phyloP scores from a whole-genome alignment of 768 basidiomycete genomes.

The Leucosporidium creatinivorum region DNA sequence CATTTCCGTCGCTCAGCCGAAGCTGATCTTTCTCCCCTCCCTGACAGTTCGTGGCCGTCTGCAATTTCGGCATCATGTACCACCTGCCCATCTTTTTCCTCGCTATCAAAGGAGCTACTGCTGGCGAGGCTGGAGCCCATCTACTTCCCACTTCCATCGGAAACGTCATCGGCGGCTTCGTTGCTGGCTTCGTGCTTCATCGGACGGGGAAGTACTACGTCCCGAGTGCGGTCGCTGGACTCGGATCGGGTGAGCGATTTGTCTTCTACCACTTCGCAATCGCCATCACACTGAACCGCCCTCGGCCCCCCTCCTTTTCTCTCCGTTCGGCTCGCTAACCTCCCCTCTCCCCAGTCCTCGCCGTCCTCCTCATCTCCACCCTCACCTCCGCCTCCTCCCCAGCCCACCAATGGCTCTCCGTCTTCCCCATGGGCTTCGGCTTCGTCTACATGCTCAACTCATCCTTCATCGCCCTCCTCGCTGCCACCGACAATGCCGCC shows the following conservation, averaged over 20 bases:
- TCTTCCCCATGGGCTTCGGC: constrained; percentile 10
- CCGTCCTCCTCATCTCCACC: not conserved
- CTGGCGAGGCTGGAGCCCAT: constrained; percentile 8
- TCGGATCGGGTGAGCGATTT: not conserved
- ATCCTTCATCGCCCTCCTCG: constrained; percentile 8
- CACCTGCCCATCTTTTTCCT: constrained; percentile 6
- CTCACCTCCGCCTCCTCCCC: not conserved
- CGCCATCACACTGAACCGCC: not conserved
- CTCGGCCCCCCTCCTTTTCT: not conserved
- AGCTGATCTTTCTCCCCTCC: constrained; percentile 63
- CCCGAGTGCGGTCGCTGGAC: not conserved
- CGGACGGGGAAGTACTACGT: constrained; percentile 5
- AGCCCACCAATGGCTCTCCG: not conserved
- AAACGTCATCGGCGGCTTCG: not conserved
- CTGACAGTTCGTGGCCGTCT: constrained; percentile 3
- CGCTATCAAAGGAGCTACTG: not conserved
- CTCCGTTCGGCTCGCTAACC: not conserved
- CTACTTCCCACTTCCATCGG: not conserved
- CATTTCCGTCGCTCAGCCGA: constrained; percentile 48
- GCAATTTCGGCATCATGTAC: constrained; percentile 19
- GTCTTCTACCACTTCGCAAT: not conserved
- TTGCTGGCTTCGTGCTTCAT: not conserved
- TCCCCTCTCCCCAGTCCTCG: not conserved
- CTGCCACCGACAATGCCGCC: not conserved
- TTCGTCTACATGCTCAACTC: constrained; percentile 11